Evolutionary conservation across 495 filamentous ascomycete genomes (phyloP), one percentile per base, ranked within the genome.

Genomic region (Rostrohypoxylon terebratum): DNA sequence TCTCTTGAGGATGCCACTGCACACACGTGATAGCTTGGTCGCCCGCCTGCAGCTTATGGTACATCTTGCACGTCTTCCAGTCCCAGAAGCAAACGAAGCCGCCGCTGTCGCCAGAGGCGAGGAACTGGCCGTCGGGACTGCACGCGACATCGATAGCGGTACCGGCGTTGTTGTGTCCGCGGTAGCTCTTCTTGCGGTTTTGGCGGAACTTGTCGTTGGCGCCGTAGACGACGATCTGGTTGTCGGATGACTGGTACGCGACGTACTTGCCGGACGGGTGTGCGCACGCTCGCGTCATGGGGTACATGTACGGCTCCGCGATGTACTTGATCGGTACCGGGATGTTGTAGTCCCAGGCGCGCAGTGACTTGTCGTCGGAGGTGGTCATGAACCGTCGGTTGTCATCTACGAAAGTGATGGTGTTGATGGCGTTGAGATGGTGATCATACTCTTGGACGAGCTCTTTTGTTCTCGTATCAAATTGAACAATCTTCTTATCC

Each of bases 41-140:
- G 60, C 90, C 88, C 2, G 93, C 94, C 80, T 91, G 84, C 60
- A 99, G 88, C 88, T 98, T 98, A 80, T 96, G 92, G 80, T 91
- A 97, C 93, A 99, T 93, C 82, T 97, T 98, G 75, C 94, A 94
- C 40, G 93, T 97, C 88, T 98, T 99, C 90, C 93, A 98, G 79
- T 98, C 95, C 94, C 94, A 99, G 83, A 97, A 97, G 80, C 93
- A 97, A 48, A 95, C 90, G 73, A 87, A 97, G 21, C 96, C 96
- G 42, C 85, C 94, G 42, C 85, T 90, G 78, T 98, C 96, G 61
- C 96, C 96, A 36, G 87, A 90, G 11, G 85, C 89, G 57, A 98
- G 84, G 77, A 97, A 94, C 76, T 94, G 92, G 2, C 96, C 96
- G 76, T 98, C 96, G 1, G 96, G 96, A 63, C 89, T 92, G 79